Conservation (phyloP, 1,139 yeast species). For the Yamadazyma diddensiae region DNA sequence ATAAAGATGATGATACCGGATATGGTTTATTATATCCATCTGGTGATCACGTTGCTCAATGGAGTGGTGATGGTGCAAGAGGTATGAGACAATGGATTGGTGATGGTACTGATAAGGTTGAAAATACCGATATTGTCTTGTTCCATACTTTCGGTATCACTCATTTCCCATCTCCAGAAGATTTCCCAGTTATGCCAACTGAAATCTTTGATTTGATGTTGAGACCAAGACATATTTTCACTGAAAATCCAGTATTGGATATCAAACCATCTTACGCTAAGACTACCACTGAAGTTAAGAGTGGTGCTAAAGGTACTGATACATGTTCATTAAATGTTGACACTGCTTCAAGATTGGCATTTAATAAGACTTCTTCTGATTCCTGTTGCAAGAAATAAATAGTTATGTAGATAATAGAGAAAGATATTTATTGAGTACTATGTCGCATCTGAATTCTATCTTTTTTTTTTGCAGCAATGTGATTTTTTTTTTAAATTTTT, state of each 20-base stretch:
- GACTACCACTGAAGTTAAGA: slow-evolving; percentile 59
- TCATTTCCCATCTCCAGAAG: slow-evolving; percentile 87
- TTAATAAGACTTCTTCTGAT: slow-evolving; percentile 18
- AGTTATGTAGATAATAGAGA: slow-evolving; percentile 1
- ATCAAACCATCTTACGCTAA: slow-evolving; percentile 66
- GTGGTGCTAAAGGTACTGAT: slow-evolving; percentile 32
- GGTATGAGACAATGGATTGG: slow-evolving; percentile 77
- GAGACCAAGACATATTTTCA: slow-evolving; percentile 77
- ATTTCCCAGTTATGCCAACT: slow-evolving; percentile 87
- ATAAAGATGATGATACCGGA: slow-evolving; percentile 49
- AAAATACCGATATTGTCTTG: slow-evolving; percentile 65
- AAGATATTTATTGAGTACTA: slow-evolving; percentile 1
- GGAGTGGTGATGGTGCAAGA: slow-evolving; percentile 69
- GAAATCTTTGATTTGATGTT: slow-evolving; percentile 72
- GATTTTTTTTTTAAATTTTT: neutral
- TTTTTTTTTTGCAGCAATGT: too few relatives aligned
- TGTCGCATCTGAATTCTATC: neutral
- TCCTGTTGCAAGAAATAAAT: slow-evolving; percentile 20
- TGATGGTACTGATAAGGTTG: slow-evolving; percentile 59
- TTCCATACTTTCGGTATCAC: slow-evolving; percentile 84
- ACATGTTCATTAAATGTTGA: slow-evolving; percentile 38
- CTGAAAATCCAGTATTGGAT: slow-evolving; percentile 73
- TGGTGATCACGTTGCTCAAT: slow-evolving; percentile 76
- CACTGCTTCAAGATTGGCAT: slow-evolving; percentile 41
- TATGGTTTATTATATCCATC: slow-evolving; percentile 71